Conservation (phyloP, 2,329 filamentous ascomycete species). For the Graphilbum ipis-grandicollis region DNA sequence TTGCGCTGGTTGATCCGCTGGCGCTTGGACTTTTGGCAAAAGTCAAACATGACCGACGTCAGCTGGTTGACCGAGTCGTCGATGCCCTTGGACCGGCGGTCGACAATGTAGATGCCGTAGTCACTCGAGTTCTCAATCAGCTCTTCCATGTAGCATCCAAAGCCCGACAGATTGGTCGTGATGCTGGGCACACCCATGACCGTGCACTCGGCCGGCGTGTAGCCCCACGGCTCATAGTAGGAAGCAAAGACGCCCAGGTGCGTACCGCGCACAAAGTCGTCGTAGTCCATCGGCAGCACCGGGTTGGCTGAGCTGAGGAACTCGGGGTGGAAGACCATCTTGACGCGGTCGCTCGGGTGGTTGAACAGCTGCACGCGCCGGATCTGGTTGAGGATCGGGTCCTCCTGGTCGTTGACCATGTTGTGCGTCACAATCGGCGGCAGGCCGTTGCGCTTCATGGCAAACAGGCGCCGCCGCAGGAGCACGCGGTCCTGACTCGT, state of each 20-base stretch:
- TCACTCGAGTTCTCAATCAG: constrained; percentile 94
- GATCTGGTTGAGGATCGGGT: constrained; percentile 90
- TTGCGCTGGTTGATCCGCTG: constrained; percentile 99
- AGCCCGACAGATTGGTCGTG: constrained; percentile 92
- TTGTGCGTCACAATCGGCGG: constrained; percentile 98
- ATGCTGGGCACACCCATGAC: constrained; percentile 98
- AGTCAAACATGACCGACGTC: constrained; percentile 83
- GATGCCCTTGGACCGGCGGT: constrained; percentile 84
- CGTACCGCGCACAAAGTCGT: constrained; percentile 94
- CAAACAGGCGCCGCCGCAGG: constrained; percentile 77
- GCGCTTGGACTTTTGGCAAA: constrained; percentile 78
- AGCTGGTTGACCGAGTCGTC: constrained; percentile 97
- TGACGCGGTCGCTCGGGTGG: constrained; percentile 84
- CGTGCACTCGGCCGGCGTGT: constrained; percentile 94
- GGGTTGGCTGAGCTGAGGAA: constrained; percentile 94
- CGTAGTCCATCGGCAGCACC: constrained; percentile 88
- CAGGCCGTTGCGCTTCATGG: constrained; percentile 82
- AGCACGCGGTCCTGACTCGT: constrained; percentile 84
- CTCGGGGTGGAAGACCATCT: constrained; percentile 95
- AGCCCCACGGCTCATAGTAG: constrained; percentile 99
- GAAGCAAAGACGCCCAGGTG: constrained; percentile 92
- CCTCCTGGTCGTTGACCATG: constrained; percentile 87
- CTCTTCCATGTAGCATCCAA: constrained; percentile 99
- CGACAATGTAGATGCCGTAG: constrained; percentile 98
- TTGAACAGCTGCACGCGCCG: constrained; percentile 95